A percentile compares a stretch with the other conserved stretches of the same genome.
Conservation (phyloP, 148 eudicot genomes). For the Silene uniflora region DNA sequence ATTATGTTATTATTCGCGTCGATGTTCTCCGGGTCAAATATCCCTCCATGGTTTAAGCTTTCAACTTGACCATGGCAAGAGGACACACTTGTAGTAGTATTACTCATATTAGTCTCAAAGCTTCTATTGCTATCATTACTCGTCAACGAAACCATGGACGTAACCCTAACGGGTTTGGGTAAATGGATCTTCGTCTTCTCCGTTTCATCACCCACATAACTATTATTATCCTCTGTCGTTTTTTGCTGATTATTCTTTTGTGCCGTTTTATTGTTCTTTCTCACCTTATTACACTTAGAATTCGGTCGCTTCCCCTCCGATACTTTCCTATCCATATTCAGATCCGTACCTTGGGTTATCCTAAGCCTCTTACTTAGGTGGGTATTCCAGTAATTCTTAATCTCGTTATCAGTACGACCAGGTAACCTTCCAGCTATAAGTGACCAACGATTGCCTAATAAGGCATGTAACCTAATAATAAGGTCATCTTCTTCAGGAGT, state of each 20-base stretch:
- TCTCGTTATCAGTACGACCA: slow-evolving; percentile 71
- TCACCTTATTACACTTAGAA: slow-evolving; percentile 1
- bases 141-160: slow-evolving; percentile 26
- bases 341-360: slow-evolving; percentile 35
- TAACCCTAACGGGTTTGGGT: slow-evolving; percentile 43
- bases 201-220: neutral
- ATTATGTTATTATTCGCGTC: slow-evolving; percentile 2
- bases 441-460: slow-evolving; percentile 63
- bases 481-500: slow-evolving; percentile 60
- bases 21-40: slow-evolving; percentile 10
- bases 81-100: slow-evolving; percentile 22
- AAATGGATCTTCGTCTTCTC: slow-evolving; percentile 32
- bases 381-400: slow-evolving; percentile 69
- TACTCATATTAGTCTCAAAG: slow-evolving; percentile 20
- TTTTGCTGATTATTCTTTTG: slow-evolving; percentile 8
- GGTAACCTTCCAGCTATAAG: slow-evolving; percentile 63
- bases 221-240: slow-evolving; percentile 4
- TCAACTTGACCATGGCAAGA: slow-evolving; percentile 26
- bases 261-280: slow-evolving; percentile 1
- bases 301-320: slow-evolving; percentile 8
- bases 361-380: slow-evolving; percentile 45
- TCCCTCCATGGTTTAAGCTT: slow-evolving; percentile 12
- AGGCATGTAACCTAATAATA: slow-evolving; percentile 48
- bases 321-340: slow-evolving; percentile 32
- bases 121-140: slow-evolving; percentile 36